Conservation (phyloP, 768 basidiomycete genomes). For the Boletus rubescentipes region DNA sequence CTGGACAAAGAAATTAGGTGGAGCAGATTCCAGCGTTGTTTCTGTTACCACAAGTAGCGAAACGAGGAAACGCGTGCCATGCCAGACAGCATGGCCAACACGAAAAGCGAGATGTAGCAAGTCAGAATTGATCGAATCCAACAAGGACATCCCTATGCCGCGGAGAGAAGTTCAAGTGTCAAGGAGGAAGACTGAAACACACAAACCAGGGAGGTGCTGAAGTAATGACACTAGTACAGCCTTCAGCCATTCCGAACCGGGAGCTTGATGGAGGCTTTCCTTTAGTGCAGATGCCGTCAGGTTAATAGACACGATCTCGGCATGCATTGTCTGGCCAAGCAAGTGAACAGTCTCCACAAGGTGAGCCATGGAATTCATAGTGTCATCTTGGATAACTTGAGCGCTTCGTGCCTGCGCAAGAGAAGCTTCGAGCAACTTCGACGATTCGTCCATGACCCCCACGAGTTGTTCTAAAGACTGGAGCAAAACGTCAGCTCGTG, state of each 20-base stretch:
- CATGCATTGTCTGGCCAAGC: slow-evolving; percentile 39
- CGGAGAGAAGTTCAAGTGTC: background rate
- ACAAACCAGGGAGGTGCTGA: slow-evolving; percentile 26
- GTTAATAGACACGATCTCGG: slow-evolving; percentile 49
- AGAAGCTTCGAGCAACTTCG: slow-evolving; percentile 33
- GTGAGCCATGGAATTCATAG: slow-evolving; percentile 33
- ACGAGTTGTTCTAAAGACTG: slow-evolving; percentile 24
- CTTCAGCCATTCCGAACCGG: slow-evolving; percentile 23
- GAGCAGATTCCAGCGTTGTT: background rate
- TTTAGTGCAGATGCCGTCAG: slow-evolving; percentile 37
- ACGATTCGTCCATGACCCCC: slow-evolving; percentile 19
- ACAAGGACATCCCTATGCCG: slow-evolving; percentile 10
- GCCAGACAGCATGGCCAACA: slow-evolving; percentile 29
- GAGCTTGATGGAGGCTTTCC: slow-evolving; percentile 25
- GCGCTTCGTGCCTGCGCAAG: slow-evolving; percentile 32
- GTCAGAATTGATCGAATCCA: slow-evolving; percentile 25
- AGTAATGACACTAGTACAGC: slow-evolving; percentile 12
- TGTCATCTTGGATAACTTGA: slow-evolving; percentile 37
- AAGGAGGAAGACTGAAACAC: background rate
- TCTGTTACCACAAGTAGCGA: slow-evolving; percentile 44
- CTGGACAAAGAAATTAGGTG: slow-evolving; percentile 25
- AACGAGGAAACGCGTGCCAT: slow-evolving; percentile 30
- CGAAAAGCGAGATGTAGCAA: slow-evolving; percentile 27
- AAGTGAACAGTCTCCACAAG: slow-evolving; percentile 38
- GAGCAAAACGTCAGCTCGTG: slow-evolving; percentile 14